Base-by-base conservation (phyloP, 257 asterid species). In the Fraxinus pennsylvanica region DNA sequence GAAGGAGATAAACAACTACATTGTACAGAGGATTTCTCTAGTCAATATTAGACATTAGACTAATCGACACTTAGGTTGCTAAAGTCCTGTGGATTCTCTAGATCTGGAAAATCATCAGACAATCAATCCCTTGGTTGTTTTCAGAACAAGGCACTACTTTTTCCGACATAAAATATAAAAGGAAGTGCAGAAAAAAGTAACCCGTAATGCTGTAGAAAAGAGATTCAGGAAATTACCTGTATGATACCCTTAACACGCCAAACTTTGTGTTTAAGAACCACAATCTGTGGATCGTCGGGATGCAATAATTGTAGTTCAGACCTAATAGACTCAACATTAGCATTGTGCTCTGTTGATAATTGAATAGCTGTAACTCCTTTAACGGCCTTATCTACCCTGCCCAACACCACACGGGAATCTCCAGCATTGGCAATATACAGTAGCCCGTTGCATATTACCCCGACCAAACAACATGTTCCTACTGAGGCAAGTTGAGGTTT, bases 181-280 rank as follows among this genome's bases (percentile, higher is more conserved):
- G n/a, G 17, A 47, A 47, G 59, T 47, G 59, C 21, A 47, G 59
- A 13, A 47, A 47, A 45, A 47, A 15, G 21, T 47, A 47, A 15
- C 21, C 36, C 9, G 14, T 27, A n/a, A 25, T 27, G 19, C 35
- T 2, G 17, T 9, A 12, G 36, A 63, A 63, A 32, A 63, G 35
- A 27, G 69, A 63, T 63, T 63, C 32, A 32, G 27, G 36, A 70
- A 45, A 32, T 25, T 81, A 95, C 99, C 97, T 96, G 99, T 80
- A 96, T 96, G 81, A 96, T 82, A 17, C 99, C 98, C 91, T 92
- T 96, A 3, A 96, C 98, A 0, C 98, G 97, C 99, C 99, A 96
- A 72, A 93, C 98, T 68, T 89, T 86, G 90, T 92, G 97, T 85
- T 92, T 96, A 66, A 86, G 85, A 79, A 89, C 94, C 77, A 96